phyloP scores from a whole-genome alignment of 345 rosid genomes.

The Atalantia buxifolia region DNA sequence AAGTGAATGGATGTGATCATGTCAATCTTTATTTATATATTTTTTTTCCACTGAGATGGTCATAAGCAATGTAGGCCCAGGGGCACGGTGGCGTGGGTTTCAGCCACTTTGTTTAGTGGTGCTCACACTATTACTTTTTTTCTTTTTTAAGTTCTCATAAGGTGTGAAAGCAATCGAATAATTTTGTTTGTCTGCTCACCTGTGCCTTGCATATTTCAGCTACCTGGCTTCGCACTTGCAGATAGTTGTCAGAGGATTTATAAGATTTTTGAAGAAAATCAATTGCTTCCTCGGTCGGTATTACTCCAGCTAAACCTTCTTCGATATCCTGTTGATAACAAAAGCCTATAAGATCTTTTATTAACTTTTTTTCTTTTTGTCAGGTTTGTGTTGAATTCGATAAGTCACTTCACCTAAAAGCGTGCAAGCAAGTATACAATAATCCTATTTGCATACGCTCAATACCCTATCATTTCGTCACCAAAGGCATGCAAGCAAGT shows the following conservation, averaged over 20 bases:
- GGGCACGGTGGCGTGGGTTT: no score
- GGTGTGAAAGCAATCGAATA: background rate
- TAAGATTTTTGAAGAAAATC: conserved; percentile 34
- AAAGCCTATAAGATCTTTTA: background rate
- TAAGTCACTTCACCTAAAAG: no score
- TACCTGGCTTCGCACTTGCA: conserved; percentile 27
- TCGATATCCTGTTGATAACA: conserved; percentile 36
- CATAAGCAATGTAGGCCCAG: no score
- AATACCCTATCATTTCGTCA: no score
- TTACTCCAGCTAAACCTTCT: conserved; percentile 22
- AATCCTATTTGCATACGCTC: no score
- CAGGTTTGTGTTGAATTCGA: no score
- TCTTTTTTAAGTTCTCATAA: no score
- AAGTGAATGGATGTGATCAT: background rate
- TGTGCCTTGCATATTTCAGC: conserved; percentile 22
- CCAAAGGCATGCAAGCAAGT: background rate
- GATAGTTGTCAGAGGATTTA: conserved; percentile 28
- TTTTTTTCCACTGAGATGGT: no score
- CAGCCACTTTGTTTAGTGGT: no score
- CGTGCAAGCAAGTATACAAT: no score
- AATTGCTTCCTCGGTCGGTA: conserved; percentile 41
- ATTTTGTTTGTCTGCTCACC: conserved; percentile 16
- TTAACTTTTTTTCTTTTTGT: background rate
- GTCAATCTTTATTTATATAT: no score
- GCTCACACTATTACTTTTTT: no score